A percentile compares a stretch with the other conserved stretches of the same genome.
Evolutionary conservation across 495 filamentous ascomycete genomes (phyloP).

Genomic region (Margaritispora aquatica): DNA sequence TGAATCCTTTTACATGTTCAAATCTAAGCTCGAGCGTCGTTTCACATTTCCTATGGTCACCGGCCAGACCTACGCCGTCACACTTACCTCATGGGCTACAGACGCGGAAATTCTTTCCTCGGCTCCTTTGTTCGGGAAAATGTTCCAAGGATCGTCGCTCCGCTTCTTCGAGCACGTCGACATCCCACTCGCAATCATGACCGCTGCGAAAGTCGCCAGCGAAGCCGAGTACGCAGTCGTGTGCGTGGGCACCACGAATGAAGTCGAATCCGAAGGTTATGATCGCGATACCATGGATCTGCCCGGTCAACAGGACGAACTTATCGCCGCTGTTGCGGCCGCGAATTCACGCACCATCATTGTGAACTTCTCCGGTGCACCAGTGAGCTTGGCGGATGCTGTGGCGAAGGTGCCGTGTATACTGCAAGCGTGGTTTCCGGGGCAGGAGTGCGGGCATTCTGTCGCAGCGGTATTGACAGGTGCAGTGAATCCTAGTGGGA

Average conservation of each 20-base stretch:
- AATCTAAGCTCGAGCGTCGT: too few species aligned
- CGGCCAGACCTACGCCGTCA: too few species aligned
- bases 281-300: constrained; percentile 81
- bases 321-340: constrained; percentile 61
- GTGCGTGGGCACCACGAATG: constrained; percentile 70
- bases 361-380: constrained; percentile 81
- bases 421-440: constrained; percentile 66
- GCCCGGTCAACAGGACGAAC: constrained; percentile 62
- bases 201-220: constrained; percentile 63
- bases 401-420: constrained; percentile 57
- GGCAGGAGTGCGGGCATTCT: constrained; percentile 63
- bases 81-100: too few species aligned
- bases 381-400: constrained; percentile 85
- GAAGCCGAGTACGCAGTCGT: constrained; percentile 70
- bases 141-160: too few species aligned
- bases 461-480: constrained; percentile 64
- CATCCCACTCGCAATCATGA: constrained; percentile 23
- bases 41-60: neutral
- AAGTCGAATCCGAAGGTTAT: constrained; percentile 87
- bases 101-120: too few species aligned
- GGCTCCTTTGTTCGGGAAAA: too few species aligned
- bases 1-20: too few species aligned
- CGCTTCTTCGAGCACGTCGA: too few species aligned
- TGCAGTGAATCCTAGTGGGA: constrained; percentile 57
- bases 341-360: constrained; percentile 72